These are phyloP conservation scores for Prosopis cineraria DNA, from an alignment of 306 rosid species.

Conservation along the genomic window DNA sequence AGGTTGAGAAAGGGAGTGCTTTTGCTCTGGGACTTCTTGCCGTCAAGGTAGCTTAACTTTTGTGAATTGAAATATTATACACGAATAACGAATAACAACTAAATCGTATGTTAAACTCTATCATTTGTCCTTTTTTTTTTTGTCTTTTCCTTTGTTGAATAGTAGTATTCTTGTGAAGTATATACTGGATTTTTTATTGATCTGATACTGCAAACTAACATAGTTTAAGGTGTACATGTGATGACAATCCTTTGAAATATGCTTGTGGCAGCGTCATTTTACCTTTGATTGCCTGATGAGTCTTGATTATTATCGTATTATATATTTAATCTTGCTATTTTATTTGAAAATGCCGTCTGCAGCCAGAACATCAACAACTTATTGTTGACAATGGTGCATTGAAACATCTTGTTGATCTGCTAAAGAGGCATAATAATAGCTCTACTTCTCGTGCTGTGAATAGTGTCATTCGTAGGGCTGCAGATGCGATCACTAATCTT, in stretches of 20 bases:
- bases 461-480: constrained; percentile 90
- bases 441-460: constrained; percentile 64
- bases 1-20: constrained; percentile 91
- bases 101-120: constrained; percentile 3
- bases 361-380: constrained; percentile 94
- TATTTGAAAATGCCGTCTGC: constrained; percentile 42
- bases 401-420: constrained; percentile 69
- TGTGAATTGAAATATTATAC: neutral
- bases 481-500: constrained; percentile 89
- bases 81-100: constrained; percentile 5
- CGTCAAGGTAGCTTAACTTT: constrained; percentile 61
- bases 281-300: neutral
- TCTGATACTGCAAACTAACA: constrained; percentile 4
- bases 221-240: constrained; percentile 1
- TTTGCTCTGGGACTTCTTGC: constrained; percentile 91
- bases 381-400: constrained; percentile 83
- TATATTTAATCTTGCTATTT: neutral
- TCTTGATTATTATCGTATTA: neutral
- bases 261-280: neutral
- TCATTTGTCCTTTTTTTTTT: neutral
- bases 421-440: constrained; percentile 64
- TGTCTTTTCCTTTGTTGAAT: neutral
- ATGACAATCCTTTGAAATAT: neutral
- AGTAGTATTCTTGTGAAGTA: constrained; percentile 3
- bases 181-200: constrained; percentile 12